Percentiles rank a stretch among this genome's conserved stretches.
phyloP scores from a whole-genome alignment of 768 basidiomycete species.

The Lactarius deliciosus region DNA sequence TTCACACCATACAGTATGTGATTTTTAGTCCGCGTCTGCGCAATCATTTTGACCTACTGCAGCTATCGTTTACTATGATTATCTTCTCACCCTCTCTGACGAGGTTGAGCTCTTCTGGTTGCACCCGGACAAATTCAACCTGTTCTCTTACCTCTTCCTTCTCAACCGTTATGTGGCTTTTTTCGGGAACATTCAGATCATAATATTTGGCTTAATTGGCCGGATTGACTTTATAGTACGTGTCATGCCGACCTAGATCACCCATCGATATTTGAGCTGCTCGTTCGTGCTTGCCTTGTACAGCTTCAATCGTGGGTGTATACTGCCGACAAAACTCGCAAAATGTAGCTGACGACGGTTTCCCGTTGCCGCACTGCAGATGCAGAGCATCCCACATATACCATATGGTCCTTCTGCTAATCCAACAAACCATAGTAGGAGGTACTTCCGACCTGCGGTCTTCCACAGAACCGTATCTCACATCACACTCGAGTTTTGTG shows the following conservation, averaged over 20 bases:
- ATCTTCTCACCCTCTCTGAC: not conserved
- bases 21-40: not conserved
- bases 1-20: constrained; percentile 8
- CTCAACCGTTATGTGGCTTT: constrained; percentile 2
- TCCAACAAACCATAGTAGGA: not conserved
- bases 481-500: not conserved
- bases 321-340: not conserved
- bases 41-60: not conserved
- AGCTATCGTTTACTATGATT: not conserved
- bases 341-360: not conserved
- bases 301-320: not conserved
- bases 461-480: too few species aligned
- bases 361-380: not conserved
- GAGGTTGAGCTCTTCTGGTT: constrained; percentile 3
- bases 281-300: too few species aligned
- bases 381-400: not conserved
- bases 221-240: not conserved
- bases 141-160: not conserved
- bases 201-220: not conserved
- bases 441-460: not conserved
- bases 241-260: not conserved
- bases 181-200: not conserved
- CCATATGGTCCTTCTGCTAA: not conserved
- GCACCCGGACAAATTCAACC: not conserved
- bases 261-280: not conserved